Conservation (phyloP, 108 stramenopile species). For the Cylindrotheca closterium region DNA sequence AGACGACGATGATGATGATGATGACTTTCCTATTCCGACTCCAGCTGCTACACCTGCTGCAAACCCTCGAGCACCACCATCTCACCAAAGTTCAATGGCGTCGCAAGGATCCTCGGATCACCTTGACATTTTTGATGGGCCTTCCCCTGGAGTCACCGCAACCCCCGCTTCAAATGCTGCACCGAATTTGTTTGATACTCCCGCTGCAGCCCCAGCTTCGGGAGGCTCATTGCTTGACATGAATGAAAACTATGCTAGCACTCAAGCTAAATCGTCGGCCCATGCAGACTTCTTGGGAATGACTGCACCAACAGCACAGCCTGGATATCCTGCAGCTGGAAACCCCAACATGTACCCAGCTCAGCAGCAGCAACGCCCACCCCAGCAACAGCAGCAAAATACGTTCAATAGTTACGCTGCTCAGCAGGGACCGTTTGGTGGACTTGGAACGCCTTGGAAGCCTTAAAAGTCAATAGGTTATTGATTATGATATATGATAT, state of each 20-base stretch:
- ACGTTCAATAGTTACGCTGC: conserved; percentile 21
- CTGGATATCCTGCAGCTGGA: conserved; percentile 8
- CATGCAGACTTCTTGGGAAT: conserved; percentile 84
- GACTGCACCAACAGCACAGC: conserved; percentile 49
- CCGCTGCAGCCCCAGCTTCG: conserved; percentile 26
- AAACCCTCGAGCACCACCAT: conserved; percentile 17
- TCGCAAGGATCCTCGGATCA: conserved; percentile 15
- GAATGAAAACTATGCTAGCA: conserved; percentile 37
- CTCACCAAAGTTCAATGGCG: conserved; percentile 12
- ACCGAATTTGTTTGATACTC: conserved; percentile 27
- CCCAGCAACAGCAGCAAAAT: conserved; percentile 40
- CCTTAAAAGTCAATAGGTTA: conserved; percentile 1
- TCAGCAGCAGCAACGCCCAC: conserved; percentile 48
- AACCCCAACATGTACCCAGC: conserved; percentile 34
- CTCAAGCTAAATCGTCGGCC: conserved; percentile 26
- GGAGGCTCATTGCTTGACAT: conserved; percentile 32
- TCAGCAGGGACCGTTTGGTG: conserved; percentile 62
- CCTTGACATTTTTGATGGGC: conserved; percentile 29
- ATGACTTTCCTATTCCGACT: conserved; percentile 27
- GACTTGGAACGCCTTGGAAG: conserved; percentile 27
- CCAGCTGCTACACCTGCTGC: conserved; percentile 20
- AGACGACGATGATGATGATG: conserved; percentile 72
- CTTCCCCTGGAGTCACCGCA: conserved; percentile 27
- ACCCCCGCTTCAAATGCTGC: conserved; percentile 13
- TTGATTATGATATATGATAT: too few species aligned